These are phyloP conservation scores for Sporothrix schenckii DNA, from an alignment of 2,329 filamentous ascomycete genomes.

Conservation along the genomic window DNA sequence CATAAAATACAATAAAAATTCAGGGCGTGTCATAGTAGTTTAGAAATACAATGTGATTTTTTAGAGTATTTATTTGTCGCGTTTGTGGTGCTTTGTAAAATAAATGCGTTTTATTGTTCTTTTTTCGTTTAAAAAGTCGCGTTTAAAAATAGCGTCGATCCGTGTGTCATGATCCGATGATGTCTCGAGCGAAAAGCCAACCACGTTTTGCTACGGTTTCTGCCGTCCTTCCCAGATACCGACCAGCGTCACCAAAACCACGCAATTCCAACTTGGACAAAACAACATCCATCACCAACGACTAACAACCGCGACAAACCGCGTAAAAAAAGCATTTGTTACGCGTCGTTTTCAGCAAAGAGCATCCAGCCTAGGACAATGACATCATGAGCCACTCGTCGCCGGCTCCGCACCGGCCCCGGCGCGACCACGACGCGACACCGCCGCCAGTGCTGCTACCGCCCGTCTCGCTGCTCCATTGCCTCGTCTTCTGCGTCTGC, in stretches of 20 bases:
- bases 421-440: neutral
- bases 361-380: neutral
- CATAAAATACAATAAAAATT: neutral
- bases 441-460: neutral
- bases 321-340: neutral
- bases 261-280: neutral
- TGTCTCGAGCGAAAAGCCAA: neutral
- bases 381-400: slow-evolving; percentile 7
- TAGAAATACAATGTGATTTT: slow-evolving; percentile 1
- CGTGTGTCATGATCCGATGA: neutral
- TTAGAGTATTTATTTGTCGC: neutral
- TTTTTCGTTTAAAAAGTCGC: neutral
- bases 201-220: neutral
- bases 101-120: neutral
- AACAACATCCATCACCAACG: neutral
- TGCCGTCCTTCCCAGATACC: neutral
- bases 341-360: neutral
- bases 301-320: slow-evolving; percentile 6
- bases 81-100: neutral
- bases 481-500: slow-evolving; percentile 13
- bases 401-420: slow-evolving; percentile 5
- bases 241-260: neutral
- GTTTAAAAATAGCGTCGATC: neutral
- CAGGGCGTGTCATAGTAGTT: neutral
- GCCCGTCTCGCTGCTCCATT: slow-evolving; percentile 16